Evolutionary conservation across 148 eudicot genomes (phyloP).

Genomic region (Amaranthus palmeri): DNA sequence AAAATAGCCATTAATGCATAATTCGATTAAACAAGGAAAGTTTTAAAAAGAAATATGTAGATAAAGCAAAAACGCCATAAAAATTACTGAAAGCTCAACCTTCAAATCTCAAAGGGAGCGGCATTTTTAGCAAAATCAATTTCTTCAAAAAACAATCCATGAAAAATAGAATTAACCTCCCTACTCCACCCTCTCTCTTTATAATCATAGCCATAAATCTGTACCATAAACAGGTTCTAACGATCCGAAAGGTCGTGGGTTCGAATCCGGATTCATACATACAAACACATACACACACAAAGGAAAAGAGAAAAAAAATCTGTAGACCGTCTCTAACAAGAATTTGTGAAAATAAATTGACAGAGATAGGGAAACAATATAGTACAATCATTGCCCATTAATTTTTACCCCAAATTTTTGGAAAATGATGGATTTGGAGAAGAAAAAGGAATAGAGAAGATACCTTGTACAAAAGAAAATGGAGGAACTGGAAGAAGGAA

Average conservation of each 20-base stretch:
- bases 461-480: neutral
- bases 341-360: too few relatives aligned
- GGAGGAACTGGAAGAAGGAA: neutral
- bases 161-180: neutral
- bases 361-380: neutral
- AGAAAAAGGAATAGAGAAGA: neutral
- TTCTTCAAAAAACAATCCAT: neutral
- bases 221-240: neutral
- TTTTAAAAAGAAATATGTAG: neutral
- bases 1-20: constrained; percentile 9
- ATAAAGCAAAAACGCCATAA: constrained; percentile 16
- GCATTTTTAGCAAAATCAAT: constrained; percentile 17
- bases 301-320: neutral
- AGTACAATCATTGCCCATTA: constrained; percentile 18
- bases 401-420: neutral
- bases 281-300: neutral
- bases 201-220: constrained; percentile 30
- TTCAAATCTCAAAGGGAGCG: constrained; percentile 17
- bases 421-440: too few relatives aligned
- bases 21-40: neutral
- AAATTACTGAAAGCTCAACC: constrained; percentile 21
- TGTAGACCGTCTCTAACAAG: too few relatives aligned
- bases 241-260: neutral
- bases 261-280: neutral
- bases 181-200: constrained; percentile 38